phyloP scores from a whole-genome alignment of 345 rosid species.

The Euphorbia lathyris region DNA sequence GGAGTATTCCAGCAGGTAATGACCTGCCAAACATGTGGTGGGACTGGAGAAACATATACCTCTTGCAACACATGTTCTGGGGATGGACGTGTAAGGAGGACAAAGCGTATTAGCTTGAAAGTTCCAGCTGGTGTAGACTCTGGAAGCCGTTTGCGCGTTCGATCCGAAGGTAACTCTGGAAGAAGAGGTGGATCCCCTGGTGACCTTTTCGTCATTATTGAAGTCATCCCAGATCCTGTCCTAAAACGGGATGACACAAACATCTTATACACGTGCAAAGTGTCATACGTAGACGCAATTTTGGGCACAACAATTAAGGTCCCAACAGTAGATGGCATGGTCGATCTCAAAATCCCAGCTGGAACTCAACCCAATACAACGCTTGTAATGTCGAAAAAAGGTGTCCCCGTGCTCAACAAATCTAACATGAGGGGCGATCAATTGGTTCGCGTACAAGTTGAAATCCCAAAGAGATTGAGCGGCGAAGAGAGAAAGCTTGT shows the following conservation, averaged over 20 bases:
- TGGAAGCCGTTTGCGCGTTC: constrained; percentile 89
- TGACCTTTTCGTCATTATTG: constrained; percentile 80
- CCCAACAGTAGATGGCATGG: constrained; percentile 91
- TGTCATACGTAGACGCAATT: constrained; percentile 86
- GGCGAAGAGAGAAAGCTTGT: constrained; percentile 79
- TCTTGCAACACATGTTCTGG: constrained; percentile 84
- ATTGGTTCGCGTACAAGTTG: constrained; percentile 94
- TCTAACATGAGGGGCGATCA: constrained; percentile 93
- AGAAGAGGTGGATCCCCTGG: constrained; percentile 90
- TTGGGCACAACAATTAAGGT: constrained; percentile 84
- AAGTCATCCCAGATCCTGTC: constrained; percentile 78
- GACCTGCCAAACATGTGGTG: constrained; percentile 82
- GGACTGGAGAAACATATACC: constrained; percentile 71
- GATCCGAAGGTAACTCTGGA: constrained; percentile 95
- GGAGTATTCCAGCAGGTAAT: constrained; percentile 98
- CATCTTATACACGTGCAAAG: constrained; percentile 80
- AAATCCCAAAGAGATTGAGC: constrained; percentile 91
- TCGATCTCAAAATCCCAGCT: constrained; percentile 87
- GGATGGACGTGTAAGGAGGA: constrained; percentile 83
- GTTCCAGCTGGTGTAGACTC: constrained; percentile 96
- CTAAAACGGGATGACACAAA: constrained; percentile 85
- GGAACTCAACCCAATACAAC: constrained; percentile 96
- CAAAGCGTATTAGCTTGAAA: constrained; percentile 86
- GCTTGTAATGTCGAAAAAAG: constrained; percentile 89
- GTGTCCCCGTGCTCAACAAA: constrained; percentile 85